Evolutionary conservation across 768 basidiomycete genomes (phyloP).

Genomic region (Exsudoporus frostii): DNA sequence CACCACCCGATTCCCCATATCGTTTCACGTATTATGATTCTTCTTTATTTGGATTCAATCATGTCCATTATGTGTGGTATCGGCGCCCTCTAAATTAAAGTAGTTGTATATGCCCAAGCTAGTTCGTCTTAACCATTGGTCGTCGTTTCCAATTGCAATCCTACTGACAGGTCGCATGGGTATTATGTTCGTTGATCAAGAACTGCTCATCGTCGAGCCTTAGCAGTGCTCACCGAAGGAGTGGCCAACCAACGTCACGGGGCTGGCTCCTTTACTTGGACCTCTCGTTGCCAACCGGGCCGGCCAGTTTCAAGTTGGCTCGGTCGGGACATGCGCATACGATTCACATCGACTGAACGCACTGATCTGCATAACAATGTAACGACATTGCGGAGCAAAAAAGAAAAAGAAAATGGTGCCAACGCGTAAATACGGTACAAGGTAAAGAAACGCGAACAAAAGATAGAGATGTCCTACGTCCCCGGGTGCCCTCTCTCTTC

Average conservation of each 20-base stretch:
- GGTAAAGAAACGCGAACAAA: not conserved
- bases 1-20: not conserved
- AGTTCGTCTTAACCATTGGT: too few relatives aligned
- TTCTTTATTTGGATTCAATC: not conserved
- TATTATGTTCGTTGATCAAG: too few relatives aligned
- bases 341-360: not conserved
- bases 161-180: too few relatives aligned
- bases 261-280: too few relatives aligned
- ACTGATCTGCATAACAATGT: not conserved
- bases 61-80: slow-evolving; percentile 1
- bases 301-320: too few relatives aligned
- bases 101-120: not conserved
- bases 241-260: too few relatives aligned
- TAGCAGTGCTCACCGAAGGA: too few relatives aligned
- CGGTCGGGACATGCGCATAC: not conserved
- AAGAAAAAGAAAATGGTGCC: not conserved
- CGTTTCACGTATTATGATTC: not conserved
- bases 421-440: not conserved
- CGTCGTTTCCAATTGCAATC: too few relatives aligned
- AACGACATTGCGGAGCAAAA: not conserved
- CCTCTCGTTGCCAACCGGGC: too few relatives aligned
- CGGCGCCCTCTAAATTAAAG: not conserved
- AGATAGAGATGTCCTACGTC: not conserved
- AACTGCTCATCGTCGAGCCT: too few relatives aligned
- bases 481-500: not conserved